phyloP scores from a whole-genome alignment of 2,329 filamentous ascomycete genomes.

The Xylaria sp. region DNA sequence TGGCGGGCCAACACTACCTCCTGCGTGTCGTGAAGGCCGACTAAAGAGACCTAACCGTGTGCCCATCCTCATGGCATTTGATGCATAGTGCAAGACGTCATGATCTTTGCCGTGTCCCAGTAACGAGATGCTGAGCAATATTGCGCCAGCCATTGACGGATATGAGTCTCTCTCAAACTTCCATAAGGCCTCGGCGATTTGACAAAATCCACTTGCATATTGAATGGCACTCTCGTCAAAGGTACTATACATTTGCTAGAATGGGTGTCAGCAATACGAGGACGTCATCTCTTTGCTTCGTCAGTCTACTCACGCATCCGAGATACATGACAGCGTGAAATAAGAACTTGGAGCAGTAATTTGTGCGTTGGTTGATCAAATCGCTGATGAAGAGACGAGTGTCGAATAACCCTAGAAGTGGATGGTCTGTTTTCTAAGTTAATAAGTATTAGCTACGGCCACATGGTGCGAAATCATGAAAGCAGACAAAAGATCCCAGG shows the following conservation, averaged over 20 bases:
- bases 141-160: conserved; percentile 48
- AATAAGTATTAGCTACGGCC: neutral
- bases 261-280: neutral
- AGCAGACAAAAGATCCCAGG: neutral
- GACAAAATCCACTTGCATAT: conserved; percentile 41
- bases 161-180: conserved; percentile 41
- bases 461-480: neutral
- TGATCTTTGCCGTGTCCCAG: conserved; percentile 53
- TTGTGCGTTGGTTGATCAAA: conserved; percentile 41
- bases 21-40: conserved; percentile 15
- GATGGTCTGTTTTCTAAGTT: conserved; percentile 51
- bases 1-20: neutral
- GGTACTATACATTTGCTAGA: conserved; percentile 52
- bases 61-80: conserved; percentile 48
- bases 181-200: conserved; percentile 48
- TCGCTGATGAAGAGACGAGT: conserved; percentile 51
- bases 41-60: conserved; percentile 49
- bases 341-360: conserved; percentile 51
- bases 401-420: conserved; percentile 53
- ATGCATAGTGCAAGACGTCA: conserved; percentile 48
- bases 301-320: conserved; percentile 49
- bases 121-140: conserved; percentile 51
- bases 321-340: conserved; percentile 52
- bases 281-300: neutral
- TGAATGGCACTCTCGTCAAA: conserved; percentile 43